Conservation (phyloP, 257 asterid genomes). For the Capsicum chinense region DNA sequence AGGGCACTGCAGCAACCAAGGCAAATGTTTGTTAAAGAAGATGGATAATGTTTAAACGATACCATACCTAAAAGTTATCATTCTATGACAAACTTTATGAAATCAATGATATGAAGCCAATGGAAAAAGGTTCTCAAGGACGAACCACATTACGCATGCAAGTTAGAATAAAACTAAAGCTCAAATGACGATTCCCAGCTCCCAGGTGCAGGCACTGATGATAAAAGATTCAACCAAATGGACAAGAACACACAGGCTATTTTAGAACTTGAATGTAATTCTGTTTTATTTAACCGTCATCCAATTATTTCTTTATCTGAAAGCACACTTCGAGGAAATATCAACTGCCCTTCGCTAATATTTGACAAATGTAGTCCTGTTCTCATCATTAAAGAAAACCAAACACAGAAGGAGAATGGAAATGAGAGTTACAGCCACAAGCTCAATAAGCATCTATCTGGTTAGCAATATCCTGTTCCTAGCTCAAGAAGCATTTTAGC, state of each 20-base stretch:
- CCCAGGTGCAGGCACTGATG: neutral
- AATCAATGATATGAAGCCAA: slow-evolving; percentile 10
- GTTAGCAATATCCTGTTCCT: neutral
- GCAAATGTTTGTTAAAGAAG: slow-evolving; percentile 32
- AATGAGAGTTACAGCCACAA: neutral
- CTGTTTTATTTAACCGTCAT: neutral
- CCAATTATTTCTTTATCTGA: neutral
- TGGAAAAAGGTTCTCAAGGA: slow-evolving; percentile 4
- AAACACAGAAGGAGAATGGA: slow-evolving; percentile 2
- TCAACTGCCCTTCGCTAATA: neutral
- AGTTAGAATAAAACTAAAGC: neutral
- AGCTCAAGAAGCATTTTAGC: neutral
- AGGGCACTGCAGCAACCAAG: slow-evolving; percentile 63
- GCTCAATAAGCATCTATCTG: slow-evolving; percentile 3
- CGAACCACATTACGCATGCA: neutral
- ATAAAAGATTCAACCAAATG: slow-evolving; percentile 1
- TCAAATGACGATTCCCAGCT: neutral
- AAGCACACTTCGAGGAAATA: neutral
- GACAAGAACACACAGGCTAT: neutral
- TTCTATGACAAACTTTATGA: neutral
- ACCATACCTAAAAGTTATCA: neutral
- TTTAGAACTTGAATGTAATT: neutral
- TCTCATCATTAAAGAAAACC: neutral
- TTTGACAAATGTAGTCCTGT: neutral
- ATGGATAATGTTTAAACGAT: slow-evolving; percentile 3